Percentiles rank a stretch among this genome's conserved stretches.
Conservation (phyloP, 352 stramenopile genomes). For the Phytophthora sp. region DNA sequence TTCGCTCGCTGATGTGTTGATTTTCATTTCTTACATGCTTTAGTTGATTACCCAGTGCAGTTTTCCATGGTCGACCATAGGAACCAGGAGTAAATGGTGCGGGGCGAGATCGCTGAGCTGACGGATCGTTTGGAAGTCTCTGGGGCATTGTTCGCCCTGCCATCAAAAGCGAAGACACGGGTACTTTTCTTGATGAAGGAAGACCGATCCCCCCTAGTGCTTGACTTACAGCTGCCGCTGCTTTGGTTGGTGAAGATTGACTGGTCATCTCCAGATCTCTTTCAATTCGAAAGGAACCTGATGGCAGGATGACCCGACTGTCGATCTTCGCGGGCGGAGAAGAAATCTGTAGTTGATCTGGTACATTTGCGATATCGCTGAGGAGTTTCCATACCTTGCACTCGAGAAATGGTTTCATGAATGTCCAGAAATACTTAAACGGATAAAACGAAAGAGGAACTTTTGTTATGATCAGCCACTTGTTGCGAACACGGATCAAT, state of each 20-base stretch:
- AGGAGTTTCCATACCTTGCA: conserved; percentile 13
- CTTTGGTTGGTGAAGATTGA: conserved; percentile 23
- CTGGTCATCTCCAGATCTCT: conserved; percentile 8
- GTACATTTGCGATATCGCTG: conserved; percentile 7
- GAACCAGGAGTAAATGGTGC: conserved; percentile 14
- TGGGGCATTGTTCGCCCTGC: conserved; percentile 1
- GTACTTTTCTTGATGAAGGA: conserved; percentile 1
- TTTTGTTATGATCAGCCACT: no score
- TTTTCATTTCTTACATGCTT: conserved; percentile 21
- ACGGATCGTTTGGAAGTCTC: conserved; percentile 1
- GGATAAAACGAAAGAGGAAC: neutral
- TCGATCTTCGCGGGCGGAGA: neutral
- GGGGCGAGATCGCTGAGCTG: conserved; percentile 13
- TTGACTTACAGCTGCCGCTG: conserved; percentile 48
- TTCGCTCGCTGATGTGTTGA: neutral
- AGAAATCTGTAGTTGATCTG: neutral
- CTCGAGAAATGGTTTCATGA: conserved; percentile 30
- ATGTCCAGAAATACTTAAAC: conserved; percentile 20
- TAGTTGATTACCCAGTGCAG: conserved; percentile 23
- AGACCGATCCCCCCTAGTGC: conserved; percentile 38
- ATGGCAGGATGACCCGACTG: neutral
- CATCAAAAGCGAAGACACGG: conserved; percentile 13
- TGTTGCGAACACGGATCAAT: conserved; percentile 3
- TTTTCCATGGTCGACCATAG: conserved; percentile 27
- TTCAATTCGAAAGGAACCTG: neutral